A percentile compares a stretch with the other conserved stretches of the same genome.
Evolutionary conservation across 2,329 filamentous ascomycete species (phyloP).

Genomic region (Calonectria henricotiae): DNA sequence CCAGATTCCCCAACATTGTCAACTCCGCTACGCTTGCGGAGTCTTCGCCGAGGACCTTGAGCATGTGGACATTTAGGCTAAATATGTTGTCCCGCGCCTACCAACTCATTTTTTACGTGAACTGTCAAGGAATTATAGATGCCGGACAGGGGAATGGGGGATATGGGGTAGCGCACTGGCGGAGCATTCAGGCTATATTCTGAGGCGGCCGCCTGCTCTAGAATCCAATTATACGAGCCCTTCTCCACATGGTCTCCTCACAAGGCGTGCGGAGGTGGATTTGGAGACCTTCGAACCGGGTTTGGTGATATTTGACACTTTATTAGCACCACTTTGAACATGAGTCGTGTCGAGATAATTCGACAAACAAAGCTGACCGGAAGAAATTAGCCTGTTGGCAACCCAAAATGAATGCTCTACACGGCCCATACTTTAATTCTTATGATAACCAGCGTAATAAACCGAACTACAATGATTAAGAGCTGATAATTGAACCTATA

Average conservation of each 20-base stretch:
- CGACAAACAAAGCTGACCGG: no score
- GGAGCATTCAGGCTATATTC: neutral
- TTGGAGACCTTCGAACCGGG: neutral
- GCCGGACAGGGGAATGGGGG: no score
- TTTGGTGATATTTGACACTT: neutral
- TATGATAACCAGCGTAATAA: neutral
- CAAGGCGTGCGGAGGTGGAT: neutral
- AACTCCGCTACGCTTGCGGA: conserved; percentile 2
- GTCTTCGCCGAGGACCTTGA: neutral
- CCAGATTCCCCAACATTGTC: neutral
- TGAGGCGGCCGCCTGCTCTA: neutral
- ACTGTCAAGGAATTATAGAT: no score
- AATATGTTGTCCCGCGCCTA: neutral
- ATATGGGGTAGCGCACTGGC: neutral
- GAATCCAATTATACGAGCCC: neutral
- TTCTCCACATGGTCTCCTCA: neutral
- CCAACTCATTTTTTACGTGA: no score
- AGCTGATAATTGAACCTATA: neutral
- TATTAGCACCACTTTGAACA: no score
- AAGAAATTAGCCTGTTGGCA: no score
- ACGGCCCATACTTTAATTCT: no score
- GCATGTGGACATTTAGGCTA: neutral
- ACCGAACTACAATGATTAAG: neutral
- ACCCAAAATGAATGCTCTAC: no score
- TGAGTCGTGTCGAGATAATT: no score